Evolutionary conservation across 345 rosid genomes (phyloP), one percentile per base, ranked within the genome.

Genomic region (Aethionema arabicum): DNA sequence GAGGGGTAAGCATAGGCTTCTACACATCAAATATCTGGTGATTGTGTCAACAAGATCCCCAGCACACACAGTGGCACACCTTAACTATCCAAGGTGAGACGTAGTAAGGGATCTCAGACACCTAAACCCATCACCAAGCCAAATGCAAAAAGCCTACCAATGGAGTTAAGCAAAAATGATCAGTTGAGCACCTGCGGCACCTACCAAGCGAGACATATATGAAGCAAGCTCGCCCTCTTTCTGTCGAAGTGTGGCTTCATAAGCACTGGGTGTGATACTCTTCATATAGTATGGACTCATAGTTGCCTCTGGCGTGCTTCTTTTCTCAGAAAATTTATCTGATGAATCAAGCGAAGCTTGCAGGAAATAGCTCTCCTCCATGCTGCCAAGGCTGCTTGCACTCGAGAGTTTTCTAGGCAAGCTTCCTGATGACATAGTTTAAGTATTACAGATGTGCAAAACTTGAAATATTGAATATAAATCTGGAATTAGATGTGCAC

Each of bases 181-280:
- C 30, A 38, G 32, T 27, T 35, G 64, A 48, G 50, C 43, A 50
- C 37, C 15, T 59, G 29, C 31, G 29, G 56, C 11, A 29, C 75
- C 45, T 81, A 95, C 99, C 98, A 95, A 82, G 59, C 96, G 99
- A 61, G 99, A 86, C 87, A 86, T 83, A 73, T 90, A 95, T 8
- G 97, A 90, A 14, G 95, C 89, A 73, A 95, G 88, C 78, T 95
- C 99, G 15, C 99, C 99, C 80, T 95, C 99, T 83, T 95, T 95
- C 78, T 90, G 99, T 52, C 95, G 92, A 76, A 90, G 96, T 46
- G 95, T 79, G 52, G 95, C 78, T 74, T 95, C 98, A 72, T 86
- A 90, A 72, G 96, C 80, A 77, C 88, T 88, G 39, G 92, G 90
- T 61, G 93, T 95, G 81, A 90, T 83, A 81, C 93, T 90, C 82